phyloP scores from a whole-genome alignment of 345 rosid genomes.

The Eucalyptus cloeziana region DNA sequence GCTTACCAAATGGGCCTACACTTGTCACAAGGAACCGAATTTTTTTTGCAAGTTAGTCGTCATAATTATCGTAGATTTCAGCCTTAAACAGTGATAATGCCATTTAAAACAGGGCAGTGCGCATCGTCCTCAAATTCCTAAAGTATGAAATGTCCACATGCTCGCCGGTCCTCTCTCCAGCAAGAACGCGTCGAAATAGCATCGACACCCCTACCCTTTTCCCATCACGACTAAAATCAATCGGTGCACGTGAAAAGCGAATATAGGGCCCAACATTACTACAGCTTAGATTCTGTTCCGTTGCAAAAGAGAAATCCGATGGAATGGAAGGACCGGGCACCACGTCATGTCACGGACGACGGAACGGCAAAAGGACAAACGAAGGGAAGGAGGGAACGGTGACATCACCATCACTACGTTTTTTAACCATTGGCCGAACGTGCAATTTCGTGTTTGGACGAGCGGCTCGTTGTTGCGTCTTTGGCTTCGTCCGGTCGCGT shows the following conservation, averaged over 20 bases:
- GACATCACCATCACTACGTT: fast-evolving
- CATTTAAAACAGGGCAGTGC: not conserved
- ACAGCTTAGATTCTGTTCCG: fast-evolving
- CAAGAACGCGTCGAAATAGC: not conserved
- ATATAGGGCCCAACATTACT: fast-evolving
- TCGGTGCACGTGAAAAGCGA: not conserved
- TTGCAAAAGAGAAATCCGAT: not conserved
- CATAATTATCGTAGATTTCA: too few relatives aligned
- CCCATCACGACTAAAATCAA: fast-evolving
- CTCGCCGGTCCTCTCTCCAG: not conserved
- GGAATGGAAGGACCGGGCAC: not conserved
- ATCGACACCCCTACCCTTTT: not conserved
- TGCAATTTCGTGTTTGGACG: not conserved
- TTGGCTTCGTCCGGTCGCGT: not conserved
- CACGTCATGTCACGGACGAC: fast-evolving
- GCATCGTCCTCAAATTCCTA: fast-evolving
- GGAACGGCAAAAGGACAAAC: not conserved
- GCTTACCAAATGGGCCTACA: not conserved
- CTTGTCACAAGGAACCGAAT: not conserved
- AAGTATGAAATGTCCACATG: not conserved
- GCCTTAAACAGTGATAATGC: not conserved
- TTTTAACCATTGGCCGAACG: not conserved
- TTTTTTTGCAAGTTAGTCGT: fast-evolving
- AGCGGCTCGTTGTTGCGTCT: not conserved
- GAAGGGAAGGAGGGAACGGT: not conserved